Conservation (phyloP, 805 yeast species). For the Suhomyces sp. region DNA sequence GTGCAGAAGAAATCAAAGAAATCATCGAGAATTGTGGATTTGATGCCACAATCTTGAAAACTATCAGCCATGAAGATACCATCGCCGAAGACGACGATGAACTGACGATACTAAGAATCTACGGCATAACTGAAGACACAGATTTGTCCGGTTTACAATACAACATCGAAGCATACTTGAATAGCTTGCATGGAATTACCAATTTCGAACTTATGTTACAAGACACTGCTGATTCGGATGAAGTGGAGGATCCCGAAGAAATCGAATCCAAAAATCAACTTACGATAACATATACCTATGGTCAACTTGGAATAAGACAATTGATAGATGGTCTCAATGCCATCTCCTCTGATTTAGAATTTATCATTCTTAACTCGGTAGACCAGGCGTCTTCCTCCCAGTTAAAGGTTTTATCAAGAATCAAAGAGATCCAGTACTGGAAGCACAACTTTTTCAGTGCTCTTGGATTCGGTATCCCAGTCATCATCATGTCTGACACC, state of each 20-base stretch:
- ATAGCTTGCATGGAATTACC: constrained; percentile 30
- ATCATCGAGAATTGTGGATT: constrained; percentile 35
- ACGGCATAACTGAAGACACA: constrained; percentile 28
- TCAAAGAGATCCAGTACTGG: constrained; percentile 76
- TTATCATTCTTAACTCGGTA: constrained; percentile 44
- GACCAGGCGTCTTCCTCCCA: constrained; percentile 63
- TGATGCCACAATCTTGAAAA: constrained; percentile 15
- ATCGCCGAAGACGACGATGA: constrained; percentile 22
- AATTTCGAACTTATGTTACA: constrained; percentile 25
- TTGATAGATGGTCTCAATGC: constrained; percentile 47
- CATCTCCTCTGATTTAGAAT: constrained; percentile 56
- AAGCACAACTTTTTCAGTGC: constrained; percentile 52
- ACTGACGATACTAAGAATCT: constrained; percentile 29
- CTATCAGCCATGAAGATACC: neutral
- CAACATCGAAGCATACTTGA: constrained; percentile 40
- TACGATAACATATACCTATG: constrained; percentile 50
- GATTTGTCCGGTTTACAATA: constrained; percentile 34
- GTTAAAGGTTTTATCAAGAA: constrained; percentile 62
- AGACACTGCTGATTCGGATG: constrained; percentile 10
- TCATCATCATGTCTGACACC: constrained; percentile 51
- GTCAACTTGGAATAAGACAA: constrained; percentile 59
- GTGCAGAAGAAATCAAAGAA: constrained; percentile 16
- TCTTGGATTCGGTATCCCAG: constrained; percentile 60
- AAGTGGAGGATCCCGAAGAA: constrained; percentile 15
- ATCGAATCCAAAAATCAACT: constrained; percentile 32